Base-by-base conservation (phyloP, 805 yeast genomes). In the Candida hispaniensis region DNA sequence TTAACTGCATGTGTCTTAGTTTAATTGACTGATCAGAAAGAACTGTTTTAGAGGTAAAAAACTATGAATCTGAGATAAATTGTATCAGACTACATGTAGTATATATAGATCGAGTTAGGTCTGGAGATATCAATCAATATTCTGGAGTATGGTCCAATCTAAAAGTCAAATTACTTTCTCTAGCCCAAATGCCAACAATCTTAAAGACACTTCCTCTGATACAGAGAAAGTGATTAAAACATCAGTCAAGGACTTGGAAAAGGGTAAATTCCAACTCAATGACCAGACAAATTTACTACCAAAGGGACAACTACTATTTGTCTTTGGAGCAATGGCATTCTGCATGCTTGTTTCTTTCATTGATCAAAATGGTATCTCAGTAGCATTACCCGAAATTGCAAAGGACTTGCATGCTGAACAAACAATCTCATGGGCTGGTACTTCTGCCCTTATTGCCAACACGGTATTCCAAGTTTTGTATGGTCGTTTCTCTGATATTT, bases 391-490 rank as follows among this genome's bases (percentile, higher is more conserved):
- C 2, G 40, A 47, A n/a, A 69, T 71, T 21, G 71, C 68, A 6
- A 47, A 55, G 16, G 73, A 63, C 18, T 51, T 71, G 28, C 39
- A 67, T 30, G 69, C 73, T 2, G 56, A 59, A 25, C 54, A 54
- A 12, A 62, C 73, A 1, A 67, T 71, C 26, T 62, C 70, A 29
- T 72, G 79, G 78, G 74, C 73, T 0, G 75, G 75, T 9, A 66
- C 77, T 0, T 64, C 75, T 2, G 50, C 65, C 10, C 50, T 69
- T 17, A 61, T 72, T 33, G 71, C 75, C 5, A 64, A 63, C 33
- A 60, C 71, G 29, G 60, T 63, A 5, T 67, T 69, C 42, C 75
- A 71, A 44, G 68, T 69, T 4, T 47, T 70, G 7, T 61, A 66
- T 30, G 78, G 78, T 1, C 53, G 78, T 18, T 47, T 69, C 15